Base-by-base conservation (phyloP, 1,284 basidiomycete species). In the Volvariella volvacea region DNA sequence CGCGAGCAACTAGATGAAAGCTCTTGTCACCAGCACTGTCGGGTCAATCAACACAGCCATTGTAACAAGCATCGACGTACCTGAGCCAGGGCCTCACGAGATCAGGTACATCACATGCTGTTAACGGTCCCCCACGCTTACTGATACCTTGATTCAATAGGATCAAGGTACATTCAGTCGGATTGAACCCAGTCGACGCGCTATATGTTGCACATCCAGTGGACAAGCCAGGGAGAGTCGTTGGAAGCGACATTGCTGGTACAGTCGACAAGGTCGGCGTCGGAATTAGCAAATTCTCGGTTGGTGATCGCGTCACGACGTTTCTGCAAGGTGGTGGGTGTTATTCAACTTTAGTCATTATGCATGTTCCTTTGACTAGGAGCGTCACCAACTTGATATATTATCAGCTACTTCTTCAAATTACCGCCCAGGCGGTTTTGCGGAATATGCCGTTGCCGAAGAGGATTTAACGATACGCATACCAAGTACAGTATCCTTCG, bases 211-310 rank as follows among this genome's bases (percentile, higher is more conserved):
- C 52, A 8, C 48, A 57, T 38, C 60, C 55, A 22, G 43, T 45
- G 2, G 58, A 55, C 19, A 49, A 54, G 37, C 52, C 55, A n/a
- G 61, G 60, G 37, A 55, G 62, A 20, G 54, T 61, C 3, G 55
- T 63, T 1, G 63, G 61, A 4, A 63, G 60, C 30, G 63, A 65
- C 47, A 52, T 63, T 30, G 53, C 63, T n/a, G 63, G 62, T n/a
- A 52, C 46, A 0, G 50, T 64, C 7, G 58, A 64, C 19, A 53
- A 54, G 31, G 19, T 59, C 22, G 63, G 61, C 10, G 45, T 48
- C 10, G 48, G 39, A 14, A 59, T 63, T 3, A 52, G 41, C 1
- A 39, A 45, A 9, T 65, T 61, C 61, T 45, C 50, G 12, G 43
- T 59, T 17, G 62, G 62, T 2, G 62, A 62, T 48, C 50, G 60